A percentile compares a stretch with the other conserved stretches of the same genome.
These are phyloP conservation scores for Penicillium mononematosum DNA, from an alignment of 495 filamentous ascomycete species.

Conservation along the genomic window DNA sequence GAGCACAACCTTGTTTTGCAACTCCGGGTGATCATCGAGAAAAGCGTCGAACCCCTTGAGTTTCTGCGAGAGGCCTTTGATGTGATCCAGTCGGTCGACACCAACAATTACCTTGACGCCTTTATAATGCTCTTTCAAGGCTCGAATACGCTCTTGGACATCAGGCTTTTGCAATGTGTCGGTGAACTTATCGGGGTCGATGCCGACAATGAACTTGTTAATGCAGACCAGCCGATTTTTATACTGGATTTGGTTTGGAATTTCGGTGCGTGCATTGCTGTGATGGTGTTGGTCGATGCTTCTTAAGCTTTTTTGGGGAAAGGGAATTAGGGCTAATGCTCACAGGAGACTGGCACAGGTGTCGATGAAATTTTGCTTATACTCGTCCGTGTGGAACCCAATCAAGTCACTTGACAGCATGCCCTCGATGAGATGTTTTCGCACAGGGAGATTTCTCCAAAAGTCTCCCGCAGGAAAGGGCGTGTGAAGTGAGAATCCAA, in stretches of 20 bases:
- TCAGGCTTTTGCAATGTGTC: constrained; percentile 69
- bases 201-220: constrained; percentile 88
- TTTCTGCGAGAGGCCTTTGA: constrained; percentile 96
- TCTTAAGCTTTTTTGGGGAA: background rate
- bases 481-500: constrained; percentile 94
- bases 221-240: constrained; percentile 70
- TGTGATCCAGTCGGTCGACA: constrained; percentile 90
- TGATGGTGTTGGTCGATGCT: background rate
- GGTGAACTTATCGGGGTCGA: constrained; percentile 86
- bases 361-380: constrained; percentile 84
- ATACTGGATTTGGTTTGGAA: constrained; percentile 72
- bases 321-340: constrained; percentile 57
- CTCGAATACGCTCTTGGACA: constrained; percentile 74
- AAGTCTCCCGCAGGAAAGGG: constrained; percentile 93
- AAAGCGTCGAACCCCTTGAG: constrained; percentile 88
- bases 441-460: constrained; percentile 84
- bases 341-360: constrained; percentile 80
- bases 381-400: constrained; percentile 95
- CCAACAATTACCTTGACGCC: constrained; percentile 89
- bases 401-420: constrained; percentile 82
- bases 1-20: constrained; percentile 85
- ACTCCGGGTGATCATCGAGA: constrained; percentile 86
- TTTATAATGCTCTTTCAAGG: constrained; percentile 76
- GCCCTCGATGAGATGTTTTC: constrained; percentile 76
- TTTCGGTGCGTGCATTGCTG: constrained; percentile 25